phyloP scores from a whole-genome alignment of 2,329 filamentous ascomycete species.

The Elsinoe fawcettii region DNA sequence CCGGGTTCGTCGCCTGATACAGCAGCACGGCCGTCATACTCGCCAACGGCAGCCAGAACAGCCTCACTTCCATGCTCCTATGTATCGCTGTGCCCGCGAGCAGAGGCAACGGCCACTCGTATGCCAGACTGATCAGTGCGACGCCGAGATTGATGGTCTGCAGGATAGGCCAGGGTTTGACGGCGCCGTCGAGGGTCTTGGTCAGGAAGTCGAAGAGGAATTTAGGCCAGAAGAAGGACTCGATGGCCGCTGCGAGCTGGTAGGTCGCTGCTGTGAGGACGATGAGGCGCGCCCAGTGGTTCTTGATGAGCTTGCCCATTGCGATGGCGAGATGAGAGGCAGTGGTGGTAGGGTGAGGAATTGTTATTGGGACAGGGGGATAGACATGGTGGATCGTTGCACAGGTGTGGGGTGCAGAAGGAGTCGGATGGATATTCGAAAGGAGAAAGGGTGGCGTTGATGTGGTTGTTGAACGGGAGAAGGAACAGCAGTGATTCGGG shows the following conservation, averaged over 20 bases:
- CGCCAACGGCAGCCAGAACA: slow-evolving; percentile 73
- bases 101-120: slow-evolving; percentile 81
- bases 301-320: slow-evolving; percentile 99
- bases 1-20: slow-evolving; percentile 89
- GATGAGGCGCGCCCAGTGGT: slow-evolving; percentile 95
- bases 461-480: slow-evolving; percentile 3
- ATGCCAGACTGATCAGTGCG: slow-evolving; percentile 68
- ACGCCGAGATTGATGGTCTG: slow-evolving; percentile 85
- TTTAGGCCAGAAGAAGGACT: slow-evolving; percentile 97
- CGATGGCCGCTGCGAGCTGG: slow-evolving; percentile 73
- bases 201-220: slow-evolving; percentile 97
- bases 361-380: not conserved
- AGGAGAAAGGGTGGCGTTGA: slow-evolving; percentile 1
- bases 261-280: slow-evolving; percentile 76
- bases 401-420: slow-evolving; percentile 1
- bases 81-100: slow-evolving; percentile 73
- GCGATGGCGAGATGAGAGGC: not conserved
- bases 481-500: not conserved
- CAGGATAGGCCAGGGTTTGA: slow-evolving; percentile 79
- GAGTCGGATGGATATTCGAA: not conserved
- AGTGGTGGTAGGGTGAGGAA: not conserved
- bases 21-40: slow-evolving; percentile 67
- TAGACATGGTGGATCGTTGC: not conserved
- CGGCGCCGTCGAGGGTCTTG: slow-evolving; percentile 75
- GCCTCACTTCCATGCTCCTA: slow-evolving; percentile 75